Base-by-base conservation (phyloP, 768 basidiomycete species). In the Exidia glandulosa region DNA sequence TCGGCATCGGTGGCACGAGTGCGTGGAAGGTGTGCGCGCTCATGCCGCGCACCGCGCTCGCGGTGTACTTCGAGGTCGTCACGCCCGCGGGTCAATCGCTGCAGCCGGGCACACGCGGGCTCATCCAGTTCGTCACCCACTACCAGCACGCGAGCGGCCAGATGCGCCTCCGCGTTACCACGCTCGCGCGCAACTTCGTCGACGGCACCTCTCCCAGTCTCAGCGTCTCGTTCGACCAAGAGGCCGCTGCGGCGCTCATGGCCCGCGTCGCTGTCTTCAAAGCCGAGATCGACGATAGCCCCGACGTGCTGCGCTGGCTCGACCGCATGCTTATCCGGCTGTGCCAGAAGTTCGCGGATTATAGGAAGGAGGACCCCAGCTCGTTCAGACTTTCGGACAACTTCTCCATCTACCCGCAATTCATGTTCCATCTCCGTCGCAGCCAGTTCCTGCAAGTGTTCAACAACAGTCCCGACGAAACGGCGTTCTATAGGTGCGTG, bases 391-490 rank as follows among this genome's bases (percentile, higher is more conserved):
- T 99, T 64, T 79, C 84, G 59, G 93, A 96, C 70, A 96, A 96
- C 73, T 98, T 99, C 75, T 90, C 90, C 70, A 97, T 99, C 67
- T 99, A 99, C 72, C 96, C 96, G 16, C 96, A 98, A 70, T 99
- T 99, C 78, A 99, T 98, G 96, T 99, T 98, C 86, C 96, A 99
- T 74, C 74, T 99, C 62, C 81, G 95, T 61, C 78, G 96, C 71
- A 93, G 90, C 80, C 95, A 98, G 75, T 98, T 99, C 78, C 77
- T 99, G 71, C 96, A 99, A 74, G 94, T 98, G 59, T 98, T 98
- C 76, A 98, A 98, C 74, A 99, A 97, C 79, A 94, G 92, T 79
- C 96, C 96, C 7, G 96, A 99, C 71, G 96, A 99, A 77, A 97
- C 94, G 23, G 96, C 94, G 14, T 98, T 95, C 79, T 98, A 97